These are phyloP conservation scores for Saksenaea vasiformis DNA, from an alignment of 371 early-diverging fungal species.

Conservation along the genomic window DNA sequence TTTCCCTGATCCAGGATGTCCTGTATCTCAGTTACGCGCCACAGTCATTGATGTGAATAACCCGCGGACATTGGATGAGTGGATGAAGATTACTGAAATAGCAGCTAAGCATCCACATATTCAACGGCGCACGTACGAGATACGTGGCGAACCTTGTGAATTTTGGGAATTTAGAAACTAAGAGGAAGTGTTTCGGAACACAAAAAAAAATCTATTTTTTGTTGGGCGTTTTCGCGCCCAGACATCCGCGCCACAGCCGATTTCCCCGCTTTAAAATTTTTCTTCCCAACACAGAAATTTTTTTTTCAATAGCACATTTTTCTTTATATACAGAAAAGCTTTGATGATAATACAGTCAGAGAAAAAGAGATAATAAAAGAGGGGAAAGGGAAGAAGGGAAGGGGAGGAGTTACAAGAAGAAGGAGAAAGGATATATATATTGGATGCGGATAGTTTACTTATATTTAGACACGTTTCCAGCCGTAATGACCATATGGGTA, in stretches of 20 bases:
- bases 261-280: neutral
- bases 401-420: neutral
- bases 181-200: neutral
- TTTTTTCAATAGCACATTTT: neutral
- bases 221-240: neutral
- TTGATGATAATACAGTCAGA: neutral
- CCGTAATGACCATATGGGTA: constrained; percentile 36
- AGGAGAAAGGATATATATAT: neutral
- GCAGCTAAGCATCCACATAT: constrained; percentile 10
- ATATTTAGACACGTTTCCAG: constrained; percentile 41
- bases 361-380: constrained; percentile 3
- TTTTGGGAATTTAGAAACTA: constrained; percentile 19
- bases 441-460: too few species aligned
- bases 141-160: constrained; percentile 16
- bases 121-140: constrained; percentile 12
- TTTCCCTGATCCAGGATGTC: constrained; percentile 10
- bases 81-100: constrained; percentile 10
- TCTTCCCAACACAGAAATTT: neutral
- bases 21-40: constrained; percentile 12
- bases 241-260: neutral
- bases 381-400: constrained; percentile 2
- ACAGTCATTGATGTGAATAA: constrained; percentile 4
- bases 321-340: neutral
- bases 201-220: neutral
- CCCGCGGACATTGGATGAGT: constrained; percentile 13